Evolutionary conservation across 78 protist genomes (phyloP).

Genomic region (Dictyostelium capitatum): DNA sequence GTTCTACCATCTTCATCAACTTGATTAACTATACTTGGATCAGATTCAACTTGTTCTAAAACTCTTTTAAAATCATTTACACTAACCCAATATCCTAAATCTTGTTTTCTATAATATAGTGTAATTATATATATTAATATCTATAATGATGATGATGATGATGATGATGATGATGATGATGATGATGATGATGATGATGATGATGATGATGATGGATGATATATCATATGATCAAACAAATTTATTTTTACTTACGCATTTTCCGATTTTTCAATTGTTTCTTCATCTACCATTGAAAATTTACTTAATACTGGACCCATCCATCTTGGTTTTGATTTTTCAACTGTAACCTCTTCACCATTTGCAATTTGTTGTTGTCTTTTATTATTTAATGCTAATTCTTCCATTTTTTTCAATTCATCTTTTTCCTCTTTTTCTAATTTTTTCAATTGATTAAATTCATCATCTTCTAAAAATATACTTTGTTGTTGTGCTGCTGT

Average conservation of each 20-base stretch:
- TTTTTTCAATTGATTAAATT: not conserved
- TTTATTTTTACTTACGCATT: not conserved
- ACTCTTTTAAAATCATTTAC: conserved; percentile 29
- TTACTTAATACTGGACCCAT: conserved; percentile 72
- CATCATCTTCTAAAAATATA: conserved; percentile 12
- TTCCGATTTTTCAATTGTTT: conserved; percentile 5
- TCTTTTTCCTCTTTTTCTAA: conserved; percentile 14
- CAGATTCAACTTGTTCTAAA: conserved; percentile 2
- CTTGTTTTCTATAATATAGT: not conserved
- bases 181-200: no score
- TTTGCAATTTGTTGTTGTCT: not conserved
- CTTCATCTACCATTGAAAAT: conserved; percentile 34
- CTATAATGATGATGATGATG: not conserved
- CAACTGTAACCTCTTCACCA: not conserved
- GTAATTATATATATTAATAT: not conserved
- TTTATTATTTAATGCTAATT: not conserved
- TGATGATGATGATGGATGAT: no score
- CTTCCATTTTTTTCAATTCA: conserved; percentile 2
- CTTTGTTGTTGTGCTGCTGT: not conserved
- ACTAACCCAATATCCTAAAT: conserved; percentile 41
- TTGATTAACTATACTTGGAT: conserved; percentile 7
- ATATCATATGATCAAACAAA: no score
- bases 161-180: not conserved
- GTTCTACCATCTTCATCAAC: conserved; percentile 49
- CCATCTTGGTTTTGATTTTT: conserved; percentile 23